Evolutionary conservation across 192 early-diverging fungal species (phyloP), one percentile per base, ranked within the genome.

Genomic region (Chytriomyces sp.): DNA sequence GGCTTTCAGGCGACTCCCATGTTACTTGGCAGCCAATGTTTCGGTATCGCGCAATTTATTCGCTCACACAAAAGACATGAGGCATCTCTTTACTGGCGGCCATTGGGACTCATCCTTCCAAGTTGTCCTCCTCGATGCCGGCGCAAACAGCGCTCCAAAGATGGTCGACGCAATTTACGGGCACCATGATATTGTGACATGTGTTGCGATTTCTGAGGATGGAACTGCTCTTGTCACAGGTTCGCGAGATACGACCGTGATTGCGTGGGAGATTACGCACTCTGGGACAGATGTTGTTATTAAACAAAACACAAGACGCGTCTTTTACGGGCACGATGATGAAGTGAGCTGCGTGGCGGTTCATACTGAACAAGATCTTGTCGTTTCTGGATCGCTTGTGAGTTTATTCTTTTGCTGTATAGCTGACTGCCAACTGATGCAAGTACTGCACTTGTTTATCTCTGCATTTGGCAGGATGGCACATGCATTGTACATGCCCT

Each of bases 261-360:
- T 81, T 57, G 62, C 78, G 3, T 85, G 86, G 84, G 75, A 83
- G 24, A 7, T 85, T 2, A 59, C 67, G 47, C 50, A 28, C 45
- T 46, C 10, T 28, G 61, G 13, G 23, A 18, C 60, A 13, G 69
- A 48, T 13, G 48, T 78, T 60, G 9, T 45, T 28, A 60, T 84
- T 6, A 20, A 72, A 45, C 69, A 77, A 49, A 64, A 70, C 20
- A 61, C 65, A 11, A 44, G 72, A 8, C 61, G 79, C 28, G 75
- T 87, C 20, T 81, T 82, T 63, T 85, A 80, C 64, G 86, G 86
- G 0, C 86, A 87, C 59, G 81, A 85, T 64, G 81, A 82, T 8
- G 75, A 78, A 69, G 79, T 81, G 11, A 81, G 82, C 13, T 75
- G 75, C 44, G 82, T 86, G 1, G 76, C 82, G 1, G 68, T 81